Evolutionary conservation across 495 filamentous ascomycete species (phyloP).

Genomic region (Penicillium macrosclerotiorum): DNA sequence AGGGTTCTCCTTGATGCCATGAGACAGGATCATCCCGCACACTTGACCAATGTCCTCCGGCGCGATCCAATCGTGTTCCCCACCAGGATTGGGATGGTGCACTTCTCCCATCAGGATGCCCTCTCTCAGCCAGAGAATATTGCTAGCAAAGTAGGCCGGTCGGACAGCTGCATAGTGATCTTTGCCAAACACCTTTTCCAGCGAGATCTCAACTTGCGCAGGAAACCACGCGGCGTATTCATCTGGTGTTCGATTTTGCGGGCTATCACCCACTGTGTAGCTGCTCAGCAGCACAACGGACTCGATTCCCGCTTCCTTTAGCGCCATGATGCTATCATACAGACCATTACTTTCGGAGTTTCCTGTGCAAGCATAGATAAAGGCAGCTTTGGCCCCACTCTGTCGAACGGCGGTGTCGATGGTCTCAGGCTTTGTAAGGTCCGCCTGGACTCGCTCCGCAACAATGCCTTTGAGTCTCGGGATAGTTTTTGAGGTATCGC

Average conservation of each 20-base stretch:
- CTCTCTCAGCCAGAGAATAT: slow-evolving; percentile 3
- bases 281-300: slow-evolving; percentile 20
- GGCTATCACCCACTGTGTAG: slow-evolving; percentile 6
- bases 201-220: slow-evolving; percentile 13
- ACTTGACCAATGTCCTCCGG: slow-evolving; percentile 15
- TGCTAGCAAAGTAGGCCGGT: slow-evolving; percentile 15
- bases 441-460: slow-evolving; percentile 9
- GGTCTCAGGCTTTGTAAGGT: slow-evolving; percentile 10
- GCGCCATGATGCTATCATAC: slow-evolving; percentile 3
- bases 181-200: slow-evolving; percentile 18
- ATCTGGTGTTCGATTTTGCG: background rate
- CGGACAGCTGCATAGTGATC: slow-evolving; percentile 11
- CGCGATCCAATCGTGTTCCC: slow-evolving; percentile 14
- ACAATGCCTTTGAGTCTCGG: slow-evolving; percentile 3
- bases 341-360: slow-evolving; percentile 5
- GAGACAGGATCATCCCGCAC: slow-evolving; percentile 4
- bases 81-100: slow-evolving; percentile 1
- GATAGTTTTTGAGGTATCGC: slow-evolving; percentile 11
- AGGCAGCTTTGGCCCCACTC: slow-evolving; percentile 11
- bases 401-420: slow-evolving; percentile 7
- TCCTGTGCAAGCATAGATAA: slow-evolving; percentile 12
- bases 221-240: slow-evolving; percentile 12
- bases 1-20: slow-evolving; percentile 5
- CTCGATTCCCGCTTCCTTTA: slow-evolving; percentile 15
- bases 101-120: slow-evolving; percentile 10